Evolutionary conservation across 257 asterid genomes (phyloP), one percentile per base, ranked within the genome.

Genomic region (Ajuga chamaepitys): DNA sequence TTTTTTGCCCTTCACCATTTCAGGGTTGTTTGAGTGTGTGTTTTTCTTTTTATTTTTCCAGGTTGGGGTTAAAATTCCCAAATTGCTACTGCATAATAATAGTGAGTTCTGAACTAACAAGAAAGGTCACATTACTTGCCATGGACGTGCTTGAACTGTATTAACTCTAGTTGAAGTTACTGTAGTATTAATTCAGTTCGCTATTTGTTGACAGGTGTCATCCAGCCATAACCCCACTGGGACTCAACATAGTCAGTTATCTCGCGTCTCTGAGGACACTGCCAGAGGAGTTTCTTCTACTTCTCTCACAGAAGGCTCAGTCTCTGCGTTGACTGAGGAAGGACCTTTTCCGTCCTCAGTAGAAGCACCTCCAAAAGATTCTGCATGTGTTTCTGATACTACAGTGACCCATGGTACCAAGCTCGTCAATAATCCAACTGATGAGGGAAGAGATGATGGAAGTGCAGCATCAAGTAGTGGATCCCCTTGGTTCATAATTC

Each of bases 401-500:
- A 71, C 74, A 47, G 83, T 69, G 66, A 73, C 69, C 64, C 74
- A 75, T 45, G 80, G 73, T 58, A 58, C 83, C 46, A 60, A 67
- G 65, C 58, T 63, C 44, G 58, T 63, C 51, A 80, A 81, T 67
- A 58, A 73, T 70, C 75, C 74, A 71, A 77, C 73, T 64, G 78
- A 79, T 34, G 90, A 79, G 72, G 88, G 80, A 78, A 81, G 99
- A 79, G 96, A 94, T 80, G 84, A 83, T 73, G 99, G 99, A 67
- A 83, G 90, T 68, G 86, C 86, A 69, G 96, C 99, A 74, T 94
- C 99, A 70, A 86, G 96, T 79, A 94, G 99, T 68, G 97, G 92
- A 59, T 86, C 97, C 67, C 85, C 95, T 17, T 94, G 99, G 99
- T 85, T 85, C 75, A 75, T 81, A 58, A 81, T 94, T 68, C 91